phyloP scores from a whole-genome alignment of 1,139 yeast species.

The Pichia sp. region DNA sequence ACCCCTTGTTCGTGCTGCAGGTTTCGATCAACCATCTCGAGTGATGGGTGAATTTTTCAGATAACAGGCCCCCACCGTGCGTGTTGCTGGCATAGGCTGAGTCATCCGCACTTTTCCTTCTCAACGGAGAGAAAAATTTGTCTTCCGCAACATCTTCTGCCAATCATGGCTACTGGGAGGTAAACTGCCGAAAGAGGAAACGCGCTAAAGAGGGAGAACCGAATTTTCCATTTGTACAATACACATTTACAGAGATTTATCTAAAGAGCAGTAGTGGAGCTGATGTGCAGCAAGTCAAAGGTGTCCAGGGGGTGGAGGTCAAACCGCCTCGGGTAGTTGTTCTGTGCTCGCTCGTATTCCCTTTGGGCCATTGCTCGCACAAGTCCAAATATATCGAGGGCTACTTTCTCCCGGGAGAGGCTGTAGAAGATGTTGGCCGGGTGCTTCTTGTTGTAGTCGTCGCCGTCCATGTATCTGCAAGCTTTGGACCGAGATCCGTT shows the following conservation, averaged over 20 bases:
- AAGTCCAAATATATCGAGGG: slow-evolving; percentile 25
- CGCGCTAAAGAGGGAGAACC: neutral
- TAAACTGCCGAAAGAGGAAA: neutral
- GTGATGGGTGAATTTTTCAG: neutral
- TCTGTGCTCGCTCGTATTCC: slow-evolving; percentile 17
- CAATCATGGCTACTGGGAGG: neutral
- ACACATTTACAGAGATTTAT: neutral
- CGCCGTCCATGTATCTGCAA: slow-evolving; percentile 20
- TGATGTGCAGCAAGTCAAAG: slow-evolving; percentile 2
- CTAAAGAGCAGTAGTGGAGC: neutral
- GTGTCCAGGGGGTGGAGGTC: slow-evolving; percentile 18
- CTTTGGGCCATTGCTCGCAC: slow-evolving; percentile 28
- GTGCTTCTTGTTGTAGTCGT: slow-evolving; percentile 22
- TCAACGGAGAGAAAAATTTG: neutral
- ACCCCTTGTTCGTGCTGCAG: neutral
- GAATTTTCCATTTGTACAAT: neutral
- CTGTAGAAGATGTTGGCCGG: slow-evolving; percentile 23
- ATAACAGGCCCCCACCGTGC: neutral
- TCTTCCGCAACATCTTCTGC: neutral
- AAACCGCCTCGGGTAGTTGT: slow-evolving; percentile 17
- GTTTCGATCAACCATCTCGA: too few relatives aligned
- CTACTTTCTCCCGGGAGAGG: slow-evolving; percentile 13
- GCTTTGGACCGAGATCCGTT: slow-evolving; percentile 25
- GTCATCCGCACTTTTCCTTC: neutral
- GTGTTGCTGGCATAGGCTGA: slow-evolving; percentile 2